A percentile compares a stretch with the other conserved stretches of the same genome.
Evolutionary conservation across 192 early-diverging fungal genomes (phyloP).

Genomic region (Rhizophagus sp.): DNA sequence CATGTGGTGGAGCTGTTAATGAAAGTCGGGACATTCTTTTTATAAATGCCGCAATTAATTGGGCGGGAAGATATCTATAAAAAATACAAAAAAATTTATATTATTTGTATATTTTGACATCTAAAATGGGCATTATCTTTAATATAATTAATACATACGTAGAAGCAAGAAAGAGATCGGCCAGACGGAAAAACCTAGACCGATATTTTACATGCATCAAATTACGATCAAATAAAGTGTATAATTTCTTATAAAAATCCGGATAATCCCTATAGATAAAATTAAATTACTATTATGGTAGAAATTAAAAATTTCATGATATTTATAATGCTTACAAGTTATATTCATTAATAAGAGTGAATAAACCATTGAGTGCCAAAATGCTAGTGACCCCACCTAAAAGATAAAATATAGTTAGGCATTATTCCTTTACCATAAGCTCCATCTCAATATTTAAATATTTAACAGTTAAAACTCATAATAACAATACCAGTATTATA

Average conservation of each 20-base stretch:
- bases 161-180: slow-evolving; percentile 87
- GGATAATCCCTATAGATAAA: slow-evolving; percentile 80
- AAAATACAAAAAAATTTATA: slow-evolving; percentile 1
- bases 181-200: slow-evolving; percentile 90
- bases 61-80: slow-evolving; percentile 78
- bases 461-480: background rate
- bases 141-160: slow-evolving; percentile 51
- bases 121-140: too few relatives aligned
- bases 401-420: background rate
- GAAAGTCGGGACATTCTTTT: slow-evolving; percentile 87
- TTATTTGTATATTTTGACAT: background rate
- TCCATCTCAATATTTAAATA: background rate
- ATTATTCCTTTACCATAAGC: too few relatives aligned
- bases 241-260: slow-evolving; percentile 96
- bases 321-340: slow-evolving; percentile 70
- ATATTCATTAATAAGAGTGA: slow-evolving; percentile 93
- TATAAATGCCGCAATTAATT: slow-evolving; percentile 90
- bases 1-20: slow-evolving; percentile 83
- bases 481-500: slow-evolving; percentile 68
- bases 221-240: slow-evolving; percentile 86
- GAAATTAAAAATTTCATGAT: background rate
- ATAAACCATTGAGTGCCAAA: slow-evolving; percentile 93
- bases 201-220: slow-evolving; percentile 94
- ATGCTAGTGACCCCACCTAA: slow-evolving; percentile 85
- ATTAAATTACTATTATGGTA: background rate